A percentile compares a stretch with the other conserved stretches of the same genome.
Conservation (phyloP, 768 basidiomycete species). For the Leccinellum luteum region DNA sequence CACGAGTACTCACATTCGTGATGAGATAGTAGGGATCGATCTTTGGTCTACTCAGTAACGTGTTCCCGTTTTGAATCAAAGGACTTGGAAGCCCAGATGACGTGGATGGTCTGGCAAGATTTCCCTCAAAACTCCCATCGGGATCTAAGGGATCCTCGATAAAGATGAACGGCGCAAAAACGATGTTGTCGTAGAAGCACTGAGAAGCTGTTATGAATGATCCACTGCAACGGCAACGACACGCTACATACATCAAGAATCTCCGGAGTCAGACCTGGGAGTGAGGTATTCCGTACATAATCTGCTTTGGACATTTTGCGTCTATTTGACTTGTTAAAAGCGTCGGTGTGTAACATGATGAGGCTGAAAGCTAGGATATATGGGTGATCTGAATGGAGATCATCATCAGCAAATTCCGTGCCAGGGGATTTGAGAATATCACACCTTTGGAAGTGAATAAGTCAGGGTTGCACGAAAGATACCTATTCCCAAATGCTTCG, state of each 20-base stretch:
- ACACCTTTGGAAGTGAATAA: slow-evolving; percentile 77
- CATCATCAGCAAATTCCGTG: not conserved
- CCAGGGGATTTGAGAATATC: slow-evolving; percentile 9
- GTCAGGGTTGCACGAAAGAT: slow-evolving; percentile 77
- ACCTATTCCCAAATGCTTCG: slow-evolving; percentile 88
- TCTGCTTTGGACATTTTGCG: slow-evolving; percentile 96
- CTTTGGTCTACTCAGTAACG: slow-evolving; percentile 57
- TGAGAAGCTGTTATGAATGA: slow-evolving; percentile 29
- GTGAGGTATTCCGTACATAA: slow-evolving; percentile 87
- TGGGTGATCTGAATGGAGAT: slow-evolving; percentile 65
- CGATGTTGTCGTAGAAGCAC: slow-evolving; percentile 97
- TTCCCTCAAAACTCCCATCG: slow-evolving; percentile 46
- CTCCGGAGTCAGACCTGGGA: slow-evolving; percentile 80
- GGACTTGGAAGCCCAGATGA: slow-evolving; percentile 30
- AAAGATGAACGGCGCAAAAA: slow-evolving; percentile 94
- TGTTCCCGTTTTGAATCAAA: slow-evolving; percentile 32
- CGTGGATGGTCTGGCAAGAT: slow-evolving; percentile 39
- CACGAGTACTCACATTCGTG: slow-evolving; percentile 55
- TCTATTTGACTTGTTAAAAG: slow-evolving; percentile 97
- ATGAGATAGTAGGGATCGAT: slow-evolving; percentile 94
- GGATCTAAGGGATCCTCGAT: slow-evolving; percentile 86
- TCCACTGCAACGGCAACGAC: not conserved
- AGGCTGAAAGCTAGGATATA: slow-evolving; percentile 96
- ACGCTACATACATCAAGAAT: slow-evolving; percentile 72
- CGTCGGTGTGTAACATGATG: slow-evolving; percentile 98